Evolutionary conservation across 345 rosid genomes (phyloP).

Genomic region (Eucalyptus melliodora): DNA sequence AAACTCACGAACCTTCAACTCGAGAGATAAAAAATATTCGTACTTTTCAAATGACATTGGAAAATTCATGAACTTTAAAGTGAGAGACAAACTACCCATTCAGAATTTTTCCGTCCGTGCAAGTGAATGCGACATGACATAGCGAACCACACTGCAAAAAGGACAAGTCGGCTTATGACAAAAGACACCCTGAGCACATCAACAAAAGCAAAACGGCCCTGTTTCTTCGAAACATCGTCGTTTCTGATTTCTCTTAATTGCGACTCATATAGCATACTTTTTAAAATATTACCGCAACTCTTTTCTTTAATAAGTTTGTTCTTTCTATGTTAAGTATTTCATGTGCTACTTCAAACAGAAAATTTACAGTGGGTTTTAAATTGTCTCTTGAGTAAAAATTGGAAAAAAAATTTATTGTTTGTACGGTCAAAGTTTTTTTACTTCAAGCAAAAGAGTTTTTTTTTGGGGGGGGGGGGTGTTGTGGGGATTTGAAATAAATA

Average conservation of each 20-base stretch:
- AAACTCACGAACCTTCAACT: neutral
- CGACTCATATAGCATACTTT: neutral
- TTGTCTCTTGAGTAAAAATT: neutral
- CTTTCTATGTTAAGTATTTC: neutral
- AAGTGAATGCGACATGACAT: neutral
- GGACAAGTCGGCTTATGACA: neutral
- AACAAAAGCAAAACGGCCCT: neutral
- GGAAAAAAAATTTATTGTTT: no score
- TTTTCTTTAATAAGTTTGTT: neutral
- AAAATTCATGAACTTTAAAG: neutral
- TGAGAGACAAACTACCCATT: no score
- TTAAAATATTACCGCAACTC: neutral
- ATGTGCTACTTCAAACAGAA: neutral
- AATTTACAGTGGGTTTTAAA: neutral
- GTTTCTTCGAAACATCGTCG: rapidly evolving
- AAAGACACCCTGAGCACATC: neutral
- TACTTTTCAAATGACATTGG: neutral
- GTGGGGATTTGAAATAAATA: neutral
- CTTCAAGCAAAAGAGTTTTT: neutral
- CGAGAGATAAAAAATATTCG: neutral
- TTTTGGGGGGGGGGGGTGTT: neutral
- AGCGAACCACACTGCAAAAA: neutral
- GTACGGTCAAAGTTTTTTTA: neutral
- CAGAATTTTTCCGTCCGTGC: neutral
- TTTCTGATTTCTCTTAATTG: neutral